These are phyloP conservation scores for Leccinum variicolor DNA, from an alignment of 768 basidiomycete genomes.

Conservation along the genomic window DNA sequence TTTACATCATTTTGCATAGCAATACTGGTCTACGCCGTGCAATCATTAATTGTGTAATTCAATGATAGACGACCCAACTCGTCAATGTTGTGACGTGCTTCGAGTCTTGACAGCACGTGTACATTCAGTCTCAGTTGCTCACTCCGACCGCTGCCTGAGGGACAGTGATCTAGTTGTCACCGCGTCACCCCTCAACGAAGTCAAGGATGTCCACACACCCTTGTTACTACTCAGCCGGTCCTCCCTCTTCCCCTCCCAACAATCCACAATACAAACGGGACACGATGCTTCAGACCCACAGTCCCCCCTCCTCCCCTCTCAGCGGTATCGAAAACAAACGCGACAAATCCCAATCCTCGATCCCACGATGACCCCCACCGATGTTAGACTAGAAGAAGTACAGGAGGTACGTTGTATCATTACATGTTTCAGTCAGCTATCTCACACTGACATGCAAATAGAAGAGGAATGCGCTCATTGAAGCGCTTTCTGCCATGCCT, in stretches of 20 bases:
- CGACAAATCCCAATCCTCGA: neutral
- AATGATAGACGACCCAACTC: conserved; percentile 2
- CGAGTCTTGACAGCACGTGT: too few relatives aligned
- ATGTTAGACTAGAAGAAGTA: neutral
- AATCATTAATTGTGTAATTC: neutral
- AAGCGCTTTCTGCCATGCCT: neutral
- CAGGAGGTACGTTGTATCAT: neutral
- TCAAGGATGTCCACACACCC: too few relatives aligned
- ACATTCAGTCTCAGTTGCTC: too few relatives aligned
- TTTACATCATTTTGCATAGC: too few relatives aligned
- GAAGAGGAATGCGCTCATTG: neutral
- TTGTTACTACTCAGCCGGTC: neutral
- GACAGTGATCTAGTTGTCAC: too few relatives aligned
- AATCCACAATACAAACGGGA: neutral
- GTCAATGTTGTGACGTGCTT: too few relatives aligned
- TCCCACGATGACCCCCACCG: neutral
- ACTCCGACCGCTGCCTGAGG: too few relatives aligned
- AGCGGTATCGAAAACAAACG: neutral
- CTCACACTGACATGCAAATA: neutral
- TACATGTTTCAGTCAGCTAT: neutral
- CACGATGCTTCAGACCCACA: neutral
- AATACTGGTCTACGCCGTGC: neutral
- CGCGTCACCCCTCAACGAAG: too few relatives aligned
- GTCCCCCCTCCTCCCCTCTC: neutral
- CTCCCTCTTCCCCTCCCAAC: neutral